phyloP scores from a whole-genome alignment of 2,329 filamentous ascomycete species.

The Monilinia laxa region DNA sequence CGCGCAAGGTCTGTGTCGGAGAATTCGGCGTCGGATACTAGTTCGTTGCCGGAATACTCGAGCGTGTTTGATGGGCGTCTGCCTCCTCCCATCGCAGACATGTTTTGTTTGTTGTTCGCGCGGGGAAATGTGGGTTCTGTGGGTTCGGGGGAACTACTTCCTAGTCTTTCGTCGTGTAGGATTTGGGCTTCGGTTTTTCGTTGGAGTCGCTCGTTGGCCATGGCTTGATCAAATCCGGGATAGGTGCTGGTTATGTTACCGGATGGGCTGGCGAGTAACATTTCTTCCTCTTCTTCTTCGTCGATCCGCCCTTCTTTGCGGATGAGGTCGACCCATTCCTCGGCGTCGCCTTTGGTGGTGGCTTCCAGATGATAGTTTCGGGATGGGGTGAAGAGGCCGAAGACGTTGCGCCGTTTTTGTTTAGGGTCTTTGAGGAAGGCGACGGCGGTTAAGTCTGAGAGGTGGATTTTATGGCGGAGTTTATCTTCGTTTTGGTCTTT shows the following conservation, averaged over 20 bases:
- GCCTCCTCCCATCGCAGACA: constrained; percentile 21
- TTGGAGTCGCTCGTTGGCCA: constrained; percentile 33
- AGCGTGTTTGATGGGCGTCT: constrained; percentile 60
- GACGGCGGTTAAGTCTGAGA: constrained; percentile 88
- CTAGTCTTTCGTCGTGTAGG: constrained; percentile 39
- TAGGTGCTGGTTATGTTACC: constrained; percentile 40
- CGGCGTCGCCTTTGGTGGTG: constrained; percentile 67
- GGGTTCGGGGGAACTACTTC: constrained; percentile 61
- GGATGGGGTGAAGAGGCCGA: constrained; percentile 87
- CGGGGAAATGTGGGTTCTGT: constrained; percentile 40
- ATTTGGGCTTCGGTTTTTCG: constrained; percentile 26
- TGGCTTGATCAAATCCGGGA: constrained; percentile 36
- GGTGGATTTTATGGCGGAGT: constrained; percentile 80
- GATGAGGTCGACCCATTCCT: constrained; percentile 84
- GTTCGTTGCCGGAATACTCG: constrained; percentile 66
- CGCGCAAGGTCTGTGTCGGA: constrained; percentile 64
- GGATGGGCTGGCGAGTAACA: constrained; percentile 68
- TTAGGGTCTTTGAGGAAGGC: constrained; percentile 87
- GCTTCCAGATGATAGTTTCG: constrained; percentile 92
- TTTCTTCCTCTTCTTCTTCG: constrained; percentile 83
- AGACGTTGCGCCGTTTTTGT: constrained; percentile 80
- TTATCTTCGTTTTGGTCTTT: constrained; percentile 88
- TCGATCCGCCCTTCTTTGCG: constrained; percentile 78
- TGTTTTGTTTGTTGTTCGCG: constrained; percentile 31
- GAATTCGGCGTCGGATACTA: constrained; percentile 83